These are phyloP conservation scores for Trichoderma oligosporum DNA, from an alignment of 2,329 filamentous ascomycete genomes.

Conservation along the genomic window DNA sequence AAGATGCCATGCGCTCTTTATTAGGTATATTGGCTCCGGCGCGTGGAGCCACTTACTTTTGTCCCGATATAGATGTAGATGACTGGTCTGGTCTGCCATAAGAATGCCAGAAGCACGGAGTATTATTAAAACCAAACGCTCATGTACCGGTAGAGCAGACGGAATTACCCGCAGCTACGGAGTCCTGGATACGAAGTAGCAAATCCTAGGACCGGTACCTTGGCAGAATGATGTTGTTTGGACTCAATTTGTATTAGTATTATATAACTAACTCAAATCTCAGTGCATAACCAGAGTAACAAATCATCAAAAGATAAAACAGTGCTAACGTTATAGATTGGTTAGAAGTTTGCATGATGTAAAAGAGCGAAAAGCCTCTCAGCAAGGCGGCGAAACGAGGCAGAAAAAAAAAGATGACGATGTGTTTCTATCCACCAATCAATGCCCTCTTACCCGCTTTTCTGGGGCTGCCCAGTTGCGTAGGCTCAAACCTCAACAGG, in stretches of 20 bases:
- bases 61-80: background rate
- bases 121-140: no score
- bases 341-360: slow-evolving; percentile 8
- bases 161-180: no score
- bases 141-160: no score
- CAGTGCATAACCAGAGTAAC: no score
- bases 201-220: no score
- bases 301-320: background rate
- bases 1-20: background rate
- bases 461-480: slow-evolving; percentile 26
- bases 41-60: background rate
- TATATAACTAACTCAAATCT: no score
- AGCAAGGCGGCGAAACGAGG: slow-evolving; percentile 3
- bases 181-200: no score
- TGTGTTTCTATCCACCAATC: slow-evolving; percentile 28
- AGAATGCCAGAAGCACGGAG: background rate
- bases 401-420: slow-evolving; percentile 31
- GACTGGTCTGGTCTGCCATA: background rate
- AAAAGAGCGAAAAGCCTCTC: slow-evolving; percentile 8
- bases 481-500: slow-evolving; percentile 17
- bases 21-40: no score
- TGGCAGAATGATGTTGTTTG: no score
- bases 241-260: no score
- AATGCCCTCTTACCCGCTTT: slow-evolving; percentile 26
- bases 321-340: background rate